Conservation (phyloP, 2,329 filamentous ascomycete genomes). For the Xylaria sp. region DNA sequence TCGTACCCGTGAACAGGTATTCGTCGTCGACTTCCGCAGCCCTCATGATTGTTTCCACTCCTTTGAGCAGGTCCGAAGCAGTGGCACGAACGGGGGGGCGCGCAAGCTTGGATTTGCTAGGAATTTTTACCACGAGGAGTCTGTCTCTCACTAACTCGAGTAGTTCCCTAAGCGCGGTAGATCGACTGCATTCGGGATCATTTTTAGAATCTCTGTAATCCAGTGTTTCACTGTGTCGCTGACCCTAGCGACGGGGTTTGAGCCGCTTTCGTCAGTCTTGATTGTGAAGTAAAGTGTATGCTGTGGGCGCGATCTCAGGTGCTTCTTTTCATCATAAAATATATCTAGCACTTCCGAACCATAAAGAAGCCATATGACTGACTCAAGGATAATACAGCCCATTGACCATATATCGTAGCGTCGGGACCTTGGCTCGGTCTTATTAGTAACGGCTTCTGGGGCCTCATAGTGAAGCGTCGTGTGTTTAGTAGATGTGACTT, state of each 20-base stretch:
- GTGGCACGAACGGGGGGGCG: neutral
- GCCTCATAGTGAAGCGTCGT: slow-evolving; percentile 22
- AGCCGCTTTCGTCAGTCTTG: neutral
- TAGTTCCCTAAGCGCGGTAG: slow-evolving; percentile 9
- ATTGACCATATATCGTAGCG: slow-evolving; percentile 39
- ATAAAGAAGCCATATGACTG: slow-evolving; percentile 35
- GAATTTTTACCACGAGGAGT: slow-evolving; percentile 15
- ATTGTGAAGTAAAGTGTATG: slow-evolving; percentile 18
- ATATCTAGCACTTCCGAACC: slow-evolving; percentile 11
- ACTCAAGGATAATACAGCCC: slow-evolving; percentile 39
- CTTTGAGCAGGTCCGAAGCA: neutral
- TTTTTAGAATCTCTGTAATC: slow-evolving; percentile 19
- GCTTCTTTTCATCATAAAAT: slow-evolving; percentile 8
- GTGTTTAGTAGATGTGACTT: slow-evolving; percentile 18
- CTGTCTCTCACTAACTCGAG: slow-evolving; percentile 12
- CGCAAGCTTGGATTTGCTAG: neutral
- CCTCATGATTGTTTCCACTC: neutral
- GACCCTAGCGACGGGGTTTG: neutral
- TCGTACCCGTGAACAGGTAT: slow-evolving; percentile 1
- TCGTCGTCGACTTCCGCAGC: neutral
- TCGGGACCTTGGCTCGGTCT: slow-evolving; percentile 18
- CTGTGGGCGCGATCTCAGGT: neutral
- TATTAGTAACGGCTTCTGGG: slow-evolving; percentile 16
- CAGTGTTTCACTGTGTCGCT: slow-evolving; percentile 13
- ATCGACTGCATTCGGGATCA: slow-evolving; percentile 12